phyloP scores from a whole-genome alignment of 2,329 filamentous ascomycete genomes.

The Epichloe uncinata region DNA sequence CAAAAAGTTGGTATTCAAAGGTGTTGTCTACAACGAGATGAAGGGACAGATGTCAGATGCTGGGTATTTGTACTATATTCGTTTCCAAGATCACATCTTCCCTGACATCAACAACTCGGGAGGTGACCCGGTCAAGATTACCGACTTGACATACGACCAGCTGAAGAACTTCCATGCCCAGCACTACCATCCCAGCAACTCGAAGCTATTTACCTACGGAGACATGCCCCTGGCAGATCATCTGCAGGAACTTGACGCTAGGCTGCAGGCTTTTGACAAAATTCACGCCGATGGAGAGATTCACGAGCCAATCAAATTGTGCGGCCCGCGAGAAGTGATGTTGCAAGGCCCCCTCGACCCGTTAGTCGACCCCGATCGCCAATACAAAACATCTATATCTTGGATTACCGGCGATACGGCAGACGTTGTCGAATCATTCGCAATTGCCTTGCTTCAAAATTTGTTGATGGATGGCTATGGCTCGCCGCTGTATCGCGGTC shows the following conservation, averaged over 20 bases:
- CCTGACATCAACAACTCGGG: constrained; percentile 93
- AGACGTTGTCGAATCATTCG: constrained; percentile 79
- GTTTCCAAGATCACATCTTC: constrained; percentile 89
- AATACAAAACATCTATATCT: constrained; percentile 86
- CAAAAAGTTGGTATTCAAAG: constrained; percentile 79
- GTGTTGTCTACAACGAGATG: constrained; percentile 99
- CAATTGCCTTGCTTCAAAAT: constrained; percentile 66
- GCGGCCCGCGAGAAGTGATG: constrained; percentile 54
- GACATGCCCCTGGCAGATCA: constrained; percentile 80
- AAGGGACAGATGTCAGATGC: constrained; percentile 98
- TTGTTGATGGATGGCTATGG: constrained; percentile 89
- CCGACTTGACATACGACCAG: constrained; percentile 84
- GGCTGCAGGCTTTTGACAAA: constrained; percentile 59
- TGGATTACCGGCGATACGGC: constrained; percentile 81
- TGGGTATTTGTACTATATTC: constrained; percentile 89
- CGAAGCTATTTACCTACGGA: constrained; percentile 90
- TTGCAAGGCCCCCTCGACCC: constrained; percentile 77
- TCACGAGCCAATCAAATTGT: constrained; percentile 62
- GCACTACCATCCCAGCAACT: constrained; percentile 96
- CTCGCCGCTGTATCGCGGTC: constrained; percentile 75
- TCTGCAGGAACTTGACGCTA: constrained; percentile 61
- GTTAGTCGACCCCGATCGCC: constrained; percentile 70
- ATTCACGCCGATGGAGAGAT: constrained; percentile 58
- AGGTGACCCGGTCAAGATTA: constrained; percentile 92
- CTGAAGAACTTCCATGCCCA: constrained; percentile 77